Evolutionary conservation across 1,284 basidiomycete species (phyloP).

Genomic region (Fomitopsis schrenkii): DNA sequence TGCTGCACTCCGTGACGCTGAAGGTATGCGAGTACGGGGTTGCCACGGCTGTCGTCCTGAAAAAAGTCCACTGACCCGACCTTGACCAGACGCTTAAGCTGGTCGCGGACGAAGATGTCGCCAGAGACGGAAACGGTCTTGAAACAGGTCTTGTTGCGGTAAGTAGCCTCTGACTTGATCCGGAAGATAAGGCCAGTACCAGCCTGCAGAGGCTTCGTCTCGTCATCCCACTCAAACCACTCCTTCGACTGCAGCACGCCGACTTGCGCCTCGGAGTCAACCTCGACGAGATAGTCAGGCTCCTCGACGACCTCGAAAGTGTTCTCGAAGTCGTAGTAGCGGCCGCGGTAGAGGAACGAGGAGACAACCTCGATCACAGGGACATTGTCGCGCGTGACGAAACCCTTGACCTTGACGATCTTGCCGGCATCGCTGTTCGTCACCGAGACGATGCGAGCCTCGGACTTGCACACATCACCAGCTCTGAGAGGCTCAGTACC

Average conservation of each 20-base stretch:
- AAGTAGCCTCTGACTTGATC: slow-evolving; percentile 79
- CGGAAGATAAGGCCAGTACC: slow-evolving; percentile 90
- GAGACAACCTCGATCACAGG: slow-evolving; percentile 93
- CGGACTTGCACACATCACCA: slow-evolving; percentile 88
- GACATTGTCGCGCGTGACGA: slow-evolving; percentile 71
- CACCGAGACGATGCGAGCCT: slow-evolving; percentile 87
- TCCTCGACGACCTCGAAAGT: slow-evolving; percentile 94
- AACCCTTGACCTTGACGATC: slow-evolving; percentile 88
- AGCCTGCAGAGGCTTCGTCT: slow-evolving; percentile 70
- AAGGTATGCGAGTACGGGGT: slow-evolving; percentile 91
- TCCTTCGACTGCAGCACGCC: slow-evolving; percentile 94
- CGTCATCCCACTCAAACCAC: slow-evolving; percentile 96
- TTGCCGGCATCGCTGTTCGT: slow-evolving; percentile 92
- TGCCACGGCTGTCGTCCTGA: slow-evolving; percentile 85
- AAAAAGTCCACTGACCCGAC: slow-evolving; percentile 88
- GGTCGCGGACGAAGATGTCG: slow-evolving; percentile 81
- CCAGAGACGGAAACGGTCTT: slow-evolving; percentile 82
- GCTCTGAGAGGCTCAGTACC: slow-evolving; percentile 75
- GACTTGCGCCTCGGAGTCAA: slow-evolving; percentile 78
- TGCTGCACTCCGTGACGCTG: slow-evolving; percentile 85
- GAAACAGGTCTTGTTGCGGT: slow-evolving; percentile 89
- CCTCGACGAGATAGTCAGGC: slow-evolving; percentile 79
- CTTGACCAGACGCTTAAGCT: slow-evolving; percentile 82
- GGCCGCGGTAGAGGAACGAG: slow-evolving; percentile 95
- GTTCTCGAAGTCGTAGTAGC: slow-evolving; percentile 90